These are phyloP conservation scores for Trichomonas vaginalis DNA, from an alignment of 208 protist genomes.

Conservation along the genomic window DNA sequence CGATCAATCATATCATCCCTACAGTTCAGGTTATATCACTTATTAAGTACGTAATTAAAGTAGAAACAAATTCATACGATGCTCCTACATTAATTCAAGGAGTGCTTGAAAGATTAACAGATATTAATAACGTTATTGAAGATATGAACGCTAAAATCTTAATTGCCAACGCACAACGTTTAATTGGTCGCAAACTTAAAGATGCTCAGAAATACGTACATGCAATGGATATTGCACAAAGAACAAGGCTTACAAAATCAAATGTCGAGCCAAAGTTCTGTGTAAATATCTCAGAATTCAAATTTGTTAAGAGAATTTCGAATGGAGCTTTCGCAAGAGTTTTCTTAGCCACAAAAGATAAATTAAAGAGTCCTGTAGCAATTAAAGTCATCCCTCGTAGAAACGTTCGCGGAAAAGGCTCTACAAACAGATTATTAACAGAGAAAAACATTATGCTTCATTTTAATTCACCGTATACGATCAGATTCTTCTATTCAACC, in stretches of 20 bases:
- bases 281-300: not conserved
- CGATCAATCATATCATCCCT: not conserved
- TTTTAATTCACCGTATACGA: not conserved
- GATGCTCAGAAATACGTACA: not conserved
- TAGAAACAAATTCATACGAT: not conserved
- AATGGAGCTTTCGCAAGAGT: not conserved
- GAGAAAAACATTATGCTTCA: not conserved
- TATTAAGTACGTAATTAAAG: not conserved
- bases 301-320: constrained; percentile 12
- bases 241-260: not conserved
- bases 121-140: not conserved
- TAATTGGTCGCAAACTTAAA: not conserved
- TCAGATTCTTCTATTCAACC: not conserved
- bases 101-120: not conserved
- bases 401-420: not conserved
- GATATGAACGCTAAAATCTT: not conserved
- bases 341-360: not conserved
- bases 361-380: not conserved
- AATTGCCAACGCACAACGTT: not conserved
- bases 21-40: not conserved
- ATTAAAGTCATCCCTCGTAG: not conserved
- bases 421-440: not conserved
- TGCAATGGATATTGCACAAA: not conserved
- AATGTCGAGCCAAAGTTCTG: not conserved
- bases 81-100: not conserved